Evolutionary conservation across 2,329 filamentous ascomycete genomes (phyloP), one percentile per base, ranked within the genome.

Genomic region (Helicocarpus griseus): DNA sequence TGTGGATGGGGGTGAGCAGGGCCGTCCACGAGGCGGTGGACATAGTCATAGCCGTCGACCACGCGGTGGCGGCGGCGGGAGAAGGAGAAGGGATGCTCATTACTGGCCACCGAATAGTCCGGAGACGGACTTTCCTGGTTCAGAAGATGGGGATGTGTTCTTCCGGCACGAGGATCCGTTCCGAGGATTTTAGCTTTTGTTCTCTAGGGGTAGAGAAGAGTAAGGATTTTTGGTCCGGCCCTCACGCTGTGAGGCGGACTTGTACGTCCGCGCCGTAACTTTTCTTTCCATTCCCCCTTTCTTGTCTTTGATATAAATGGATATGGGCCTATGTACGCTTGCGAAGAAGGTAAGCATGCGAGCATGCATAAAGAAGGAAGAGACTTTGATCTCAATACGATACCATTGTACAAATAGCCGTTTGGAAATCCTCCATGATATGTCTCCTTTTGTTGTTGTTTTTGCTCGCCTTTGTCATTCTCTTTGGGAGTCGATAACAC

Each of bases 1-100:
- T 66, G 94, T 98, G 58, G 79, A 82, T 57, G 71, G 73, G 31
- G 65, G 67, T 9, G 64, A 69, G 24, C 58, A 63, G 8, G 60
- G 61, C 48, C 64, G 65, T 28, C 55, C 62, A 29, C 52, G 48
- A n/a, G 14, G 19, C 21, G 26, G 24, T 28, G 38, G 28, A 6
- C 21, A 39, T 40, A 22, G 47, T 22, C 21, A 47, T 47, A 35
- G 9, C 8, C 17, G 17, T 4, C 52, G 50, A 39, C 56, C 51
- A 13, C 58, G 44, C 19, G 43, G 43, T 3, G 43, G 28, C 11
- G 43, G 43, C 14, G 47, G 17, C 19, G 56, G 52, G 31, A 49
- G 48, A 51, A 56, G 58, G 50, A 69, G 44, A 17, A 21, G 66
- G 57, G 57, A 60, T 35, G 65, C 63, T 29, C 66, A 59, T 50